Conservation (phyloP, 2,329 filamentous ascomycete genomes). For the Colletotrichum tropicale region DNA sequence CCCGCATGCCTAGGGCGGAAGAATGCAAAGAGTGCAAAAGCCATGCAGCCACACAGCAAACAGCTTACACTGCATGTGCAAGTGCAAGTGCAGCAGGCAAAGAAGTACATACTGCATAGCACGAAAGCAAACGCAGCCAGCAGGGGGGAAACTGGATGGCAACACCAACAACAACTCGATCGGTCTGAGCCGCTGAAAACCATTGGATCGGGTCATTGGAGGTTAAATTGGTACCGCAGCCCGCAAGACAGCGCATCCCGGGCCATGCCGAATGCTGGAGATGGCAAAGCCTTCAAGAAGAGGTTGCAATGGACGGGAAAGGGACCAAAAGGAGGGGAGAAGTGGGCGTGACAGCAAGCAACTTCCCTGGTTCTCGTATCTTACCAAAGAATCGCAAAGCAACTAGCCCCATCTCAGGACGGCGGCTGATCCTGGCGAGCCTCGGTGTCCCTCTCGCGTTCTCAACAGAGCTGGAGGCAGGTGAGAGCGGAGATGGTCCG, state of each 20-base stretch:
- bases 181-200: constrained; percentile 8
- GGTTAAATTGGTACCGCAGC: constrained; percentile 5
- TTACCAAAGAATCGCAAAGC: constrained; percentile 17
- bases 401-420: background rate
- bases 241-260: background rate
- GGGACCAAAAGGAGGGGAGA: background rate
- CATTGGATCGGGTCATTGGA: constrained; percentile 18
- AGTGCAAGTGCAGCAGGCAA: background rate
- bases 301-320: background rate
- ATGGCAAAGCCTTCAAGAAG: background rate
- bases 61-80: background rate
- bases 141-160: background rate
- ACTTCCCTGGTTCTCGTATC: background rate
- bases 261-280: background rate
- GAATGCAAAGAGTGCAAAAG: background rate
- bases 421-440: background rate
- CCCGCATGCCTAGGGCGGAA: background rate
- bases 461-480: background rate
- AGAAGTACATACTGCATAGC: background rate
- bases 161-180: constrained; percentile 1
- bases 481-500: background rate
- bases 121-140: background rate
- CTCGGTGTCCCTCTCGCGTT: background rate
- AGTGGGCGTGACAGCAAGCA: background rate
- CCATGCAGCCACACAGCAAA: background rate